A percentile compares a stretch with the other conserved stretches of the same genome.
These are phyloP conservation scores for Annulohypoxylon moriforme DNA, from an alignment of 495 filamentous ascomycete species.

Conservation along the genomic window DNA sequence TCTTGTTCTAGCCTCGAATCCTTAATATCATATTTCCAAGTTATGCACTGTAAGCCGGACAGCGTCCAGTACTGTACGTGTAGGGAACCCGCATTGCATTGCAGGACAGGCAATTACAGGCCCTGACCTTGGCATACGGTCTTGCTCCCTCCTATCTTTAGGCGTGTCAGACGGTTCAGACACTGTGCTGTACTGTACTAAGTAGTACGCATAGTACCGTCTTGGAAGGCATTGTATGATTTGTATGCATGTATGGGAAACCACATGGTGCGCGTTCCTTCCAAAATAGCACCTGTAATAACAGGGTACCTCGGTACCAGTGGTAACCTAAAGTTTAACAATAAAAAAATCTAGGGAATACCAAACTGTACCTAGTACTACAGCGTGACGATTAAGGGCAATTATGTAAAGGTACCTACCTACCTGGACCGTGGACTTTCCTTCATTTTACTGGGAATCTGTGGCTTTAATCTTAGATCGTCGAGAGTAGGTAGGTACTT, in stretches of 20 bases:
- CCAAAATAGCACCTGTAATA: conserved; percentile 21
- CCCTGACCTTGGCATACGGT: conserved; percentile 34
- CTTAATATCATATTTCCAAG: conserved; percentile 16
- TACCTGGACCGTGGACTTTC: neutral
- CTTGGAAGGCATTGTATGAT: neutral
- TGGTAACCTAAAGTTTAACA: neutral
- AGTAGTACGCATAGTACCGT: neutral
- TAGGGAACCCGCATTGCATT: conserved; percentile 41
- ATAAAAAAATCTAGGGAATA: neutral
- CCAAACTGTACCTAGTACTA: neutral
- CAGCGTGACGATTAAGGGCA: neutral
- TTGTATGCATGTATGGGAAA: neutral
- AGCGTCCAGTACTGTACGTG: conserved; percentile 23
- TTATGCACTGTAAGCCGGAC: conserved; percentile 29
- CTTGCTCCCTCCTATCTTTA: conserved; percentile 14
- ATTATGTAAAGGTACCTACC: neutral
- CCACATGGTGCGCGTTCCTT: conserved; percentile 30
- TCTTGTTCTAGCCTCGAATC: conserved; percentile 26
- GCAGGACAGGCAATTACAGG: conserved; percentile 38
- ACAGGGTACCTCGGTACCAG: neutral
- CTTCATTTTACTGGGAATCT: conserved; percentile 45
- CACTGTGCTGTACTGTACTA: conserved; percentile 29
- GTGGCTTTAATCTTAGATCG: conserved; percentile 45
- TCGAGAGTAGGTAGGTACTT: conserved; percentile 20
- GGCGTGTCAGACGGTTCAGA: conserved; percentile 14